phyloP scores from a whole-genome alignment of 495 filamentous ascomycete genomes.

The Sabuloglossum arenarium region DNA sequence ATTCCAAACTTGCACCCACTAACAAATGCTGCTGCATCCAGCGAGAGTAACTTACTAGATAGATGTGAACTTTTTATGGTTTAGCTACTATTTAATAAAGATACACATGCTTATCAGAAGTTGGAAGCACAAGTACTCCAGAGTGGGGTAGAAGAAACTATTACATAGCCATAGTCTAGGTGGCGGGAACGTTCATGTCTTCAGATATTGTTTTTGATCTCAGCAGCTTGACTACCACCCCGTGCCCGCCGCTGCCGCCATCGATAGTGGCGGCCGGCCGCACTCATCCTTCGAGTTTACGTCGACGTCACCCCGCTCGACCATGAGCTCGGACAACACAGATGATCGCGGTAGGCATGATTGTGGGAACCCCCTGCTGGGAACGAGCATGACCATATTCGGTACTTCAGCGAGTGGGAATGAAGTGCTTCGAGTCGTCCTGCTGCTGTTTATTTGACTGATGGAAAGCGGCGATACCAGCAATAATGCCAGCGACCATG shows the following conservation, averaged over 20 bases:
- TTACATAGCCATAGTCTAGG: not conserved
- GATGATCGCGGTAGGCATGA: not conserved
- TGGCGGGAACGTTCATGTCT: not conserved
- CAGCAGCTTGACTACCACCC: not conserved
- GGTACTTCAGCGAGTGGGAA: conserved; percentile 23
- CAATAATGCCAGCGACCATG: conserved; percentile 50
- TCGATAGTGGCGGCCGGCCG: not conserved
- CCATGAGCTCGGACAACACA: not conserved
- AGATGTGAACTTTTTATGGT: too few relatives aligned
- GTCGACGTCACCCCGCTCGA: not conserved
- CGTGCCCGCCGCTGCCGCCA: not conserved
- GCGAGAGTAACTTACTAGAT: too few relatives aligned
- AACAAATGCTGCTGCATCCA: too few relatives aligned
- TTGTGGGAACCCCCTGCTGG: not conserved
- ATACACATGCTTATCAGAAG: too few relatives aligned
- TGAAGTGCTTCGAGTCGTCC: conserved; percentile 44
- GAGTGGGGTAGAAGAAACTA: not conserved
- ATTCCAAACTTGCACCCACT: too few relatives aligned
- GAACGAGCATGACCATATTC: not conserved
- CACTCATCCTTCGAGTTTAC: not conserved
- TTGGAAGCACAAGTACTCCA: not conserved
- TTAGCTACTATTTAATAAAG: too few relatives aligned
- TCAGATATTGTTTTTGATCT: not conserved
- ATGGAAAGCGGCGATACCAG: conserved; percentile 54
- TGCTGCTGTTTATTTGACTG: conserved; percentile 45